These are phyloP conservation scores for Plectranthus barbatus DNA, from an alignment of 257 asterid species.

Conservation along the genomic window DNA sequence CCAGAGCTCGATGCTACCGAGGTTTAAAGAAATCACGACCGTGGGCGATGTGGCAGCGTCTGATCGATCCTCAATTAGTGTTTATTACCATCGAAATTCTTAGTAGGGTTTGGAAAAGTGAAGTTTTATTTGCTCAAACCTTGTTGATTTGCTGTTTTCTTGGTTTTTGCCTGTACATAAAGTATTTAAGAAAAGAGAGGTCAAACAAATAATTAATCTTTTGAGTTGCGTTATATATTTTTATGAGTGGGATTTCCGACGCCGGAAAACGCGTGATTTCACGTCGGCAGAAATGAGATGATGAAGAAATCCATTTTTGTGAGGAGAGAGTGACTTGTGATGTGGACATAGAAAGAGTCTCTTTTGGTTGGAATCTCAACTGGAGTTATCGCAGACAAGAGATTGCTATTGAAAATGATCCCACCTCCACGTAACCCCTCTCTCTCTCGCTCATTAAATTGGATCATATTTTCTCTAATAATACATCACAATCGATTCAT, in stretches of 20 bases:
- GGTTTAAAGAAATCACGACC: neutral
- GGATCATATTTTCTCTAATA: neutral
- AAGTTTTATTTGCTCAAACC: constrained; percentile 4
- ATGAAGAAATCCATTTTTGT: neutral
- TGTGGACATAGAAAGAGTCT: neutral
- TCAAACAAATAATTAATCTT: neutral
- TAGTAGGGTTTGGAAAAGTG: constrained; percentile 30
- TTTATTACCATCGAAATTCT: constrained; percentile 1
- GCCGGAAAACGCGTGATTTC: neutral
- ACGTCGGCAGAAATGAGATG: neutral
- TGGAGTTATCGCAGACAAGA: neutral
- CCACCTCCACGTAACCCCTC: neutral
- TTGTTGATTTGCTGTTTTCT: neutral
- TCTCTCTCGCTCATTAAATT: neutral
- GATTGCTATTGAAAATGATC: constrained; percentile 17
- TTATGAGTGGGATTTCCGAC: neutral
- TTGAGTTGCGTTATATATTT: neutral
- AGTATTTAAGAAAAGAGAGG: constrained; percentile 15
- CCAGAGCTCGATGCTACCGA: neutral
- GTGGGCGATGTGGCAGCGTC: neutral
- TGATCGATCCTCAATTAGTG: neutral
- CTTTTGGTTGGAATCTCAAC: neutral
- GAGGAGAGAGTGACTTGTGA: neutral
- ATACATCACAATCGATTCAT: neutral
- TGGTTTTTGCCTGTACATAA: constrained; percentile 31